Percentiles rank a stretch among this genome's conserved stretches.
These are phyloP conservation scores for Alnus rubra DNA, from an alignment of 306 rosid species.

Conservation along the genomic window DNA sequence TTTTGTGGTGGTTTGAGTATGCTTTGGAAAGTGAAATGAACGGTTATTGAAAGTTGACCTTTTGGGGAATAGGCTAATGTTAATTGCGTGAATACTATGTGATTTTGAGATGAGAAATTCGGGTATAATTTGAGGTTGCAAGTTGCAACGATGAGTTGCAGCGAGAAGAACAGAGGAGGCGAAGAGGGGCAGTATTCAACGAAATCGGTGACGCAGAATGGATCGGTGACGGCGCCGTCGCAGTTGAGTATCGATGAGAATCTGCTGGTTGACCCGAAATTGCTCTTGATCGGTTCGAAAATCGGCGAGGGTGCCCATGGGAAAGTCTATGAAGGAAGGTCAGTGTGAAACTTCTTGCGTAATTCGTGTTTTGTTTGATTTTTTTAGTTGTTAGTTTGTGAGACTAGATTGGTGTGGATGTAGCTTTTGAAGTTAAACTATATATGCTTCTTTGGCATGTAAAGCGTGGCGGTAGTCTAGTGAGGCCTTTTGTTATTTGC, in stretches of 20 bases:
- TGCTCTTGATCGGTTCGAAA: conserved; percentile 77
- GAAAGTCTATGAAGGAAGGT: conserved; percentile 97
- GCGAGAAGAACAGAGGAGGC: conserved; percentile 47
- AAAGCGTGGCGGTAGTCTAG: not conserved
- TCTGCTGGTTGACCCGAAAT: conserved; percentile 86
- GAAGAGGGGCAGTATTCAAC: conserved; percentile 44
- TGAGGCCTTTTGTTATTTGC: not conserved
- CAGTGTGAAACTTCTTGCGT: conserved; percentile 37
- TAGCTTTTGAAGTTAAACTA: not conserved
- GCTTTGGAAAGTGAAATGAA: conserved; percentile 30
- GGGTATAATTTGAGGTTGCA: conserved; percentile 67
- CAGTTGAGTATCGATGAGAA: conserved; percentile 74
- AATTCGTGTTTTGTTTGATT: not conserved
- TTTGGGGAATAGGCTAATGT: conserved; percentile 30
- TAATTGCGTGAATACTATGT: conserved; percentile 11
- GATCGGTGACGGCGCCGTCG: conserved; percentile 40
- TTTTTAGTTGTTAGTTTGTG: conserved; percentile 11
- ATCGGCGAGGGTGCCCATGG: conserved; percentile 99
- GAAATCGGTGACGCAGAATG: conserved; percentile 50
- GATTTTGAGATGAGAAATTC: conserved; percentile 52
- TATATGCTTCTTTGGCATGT: not conserved
- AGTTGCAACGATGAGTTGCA: conserved; percentile 76
- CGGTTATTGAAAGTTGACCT: conserved; percentile 31
- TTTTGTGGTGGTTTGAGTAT: conserved; percentile 16
- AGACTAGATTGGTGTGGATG: not conserved